phyloP scores from a whole-genome alignment of 345 rosid genomes.

The Eucalyptus decipiens region DNA sequence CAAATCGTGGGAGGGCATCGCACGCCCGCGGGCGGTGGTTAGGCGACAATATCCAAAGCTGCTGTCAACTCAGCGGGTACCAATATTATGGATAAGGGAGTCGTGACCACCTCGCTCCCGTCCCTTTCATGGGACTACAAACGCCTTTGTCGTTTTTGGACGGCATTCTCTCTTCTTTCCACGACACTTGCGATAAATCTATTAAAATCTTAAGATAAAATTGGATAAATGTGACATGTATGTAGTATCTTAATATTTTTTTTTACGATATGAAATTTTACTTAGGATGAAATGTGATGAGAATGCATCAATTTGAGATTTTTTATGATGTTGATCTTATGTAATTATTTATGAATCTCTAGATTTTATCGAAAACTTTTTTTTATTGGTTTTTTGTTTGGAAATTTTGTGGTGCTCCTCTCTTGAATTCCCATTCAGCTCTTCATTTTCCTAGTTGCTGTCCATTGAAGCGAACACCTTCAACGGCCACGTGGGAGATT shows the following conservation, averaged over 20 bases:
- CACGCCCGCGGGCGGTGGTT: not conserved
- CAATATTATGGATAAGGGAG: not conserved
- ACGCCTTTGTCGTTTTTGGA: not conserved
- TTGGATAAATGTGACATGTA: not conserved
- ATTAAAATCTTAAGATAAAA: not conserved
- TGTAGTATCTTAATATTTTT: not conserved
- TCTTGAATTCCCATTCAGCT: not conserved
- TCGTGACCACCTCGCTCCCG: not conserved
- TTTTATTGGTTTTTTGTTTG: not conserved
- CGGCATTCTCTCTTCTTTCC: not conserved
- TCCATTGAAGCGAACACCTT: not conserved
- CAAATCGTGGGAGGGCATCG: not conserved
- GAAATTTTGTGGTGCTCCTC: not conserved
- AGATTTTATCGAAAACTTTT: not conserved
- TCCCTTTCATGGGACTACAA: not conserved
- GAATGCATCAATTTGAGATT: not conserved
- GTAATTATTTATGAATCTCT: not conserved
- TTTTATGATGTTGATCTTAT: not conserved
- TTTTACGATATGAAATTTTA: not conserved
- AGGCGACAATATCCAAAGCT: not conserved
- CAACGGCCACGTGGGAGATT: not conserved
- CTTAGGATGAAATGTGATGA: accelerated
- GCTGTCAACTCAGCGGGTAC: not conserved
- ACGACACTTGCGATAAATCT: accelerated
- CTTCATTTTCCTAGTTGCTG: not conserved